Conservation (phyloP, 2,329 filamentous ascomycete genomes). For the Stemphylium vesicarium region DNA sequence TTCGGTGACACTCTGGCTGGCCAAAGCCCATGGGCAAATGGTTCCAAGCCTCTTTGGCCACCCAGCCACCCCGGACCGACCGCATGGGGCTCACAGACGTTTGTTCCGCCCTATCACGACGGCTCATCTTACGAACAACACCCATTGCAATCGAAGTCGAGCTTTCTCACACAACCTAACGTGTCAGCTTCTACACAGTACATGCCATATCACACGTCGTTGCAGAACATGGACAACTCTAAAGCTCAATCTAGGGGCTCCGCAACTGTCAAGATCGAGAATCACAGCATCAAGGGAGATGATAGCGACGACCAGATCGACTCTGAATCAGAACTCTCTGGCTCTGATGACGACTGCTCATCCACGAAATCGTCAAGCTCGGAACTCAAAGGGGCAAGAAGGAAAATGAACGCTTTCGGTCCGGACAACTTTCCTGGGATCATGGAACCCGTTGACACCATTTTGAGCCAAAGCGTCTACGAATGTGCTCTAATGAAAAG, state of each 20-base stretch:
- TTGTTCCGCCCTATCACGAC: neutral
- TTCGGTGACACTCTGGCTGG: neutral
- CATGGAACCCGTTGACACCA: neutral
- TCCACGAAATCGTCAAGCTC: neutral
- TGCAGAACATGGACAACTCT: neutral
- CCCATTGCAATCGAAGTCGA: neutral
- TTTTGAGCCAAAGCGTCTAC: slow-evolving; percentile 14
- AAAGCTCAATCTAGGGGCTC: neutral
- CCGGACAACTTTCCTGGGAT: slow-evolving; percentile 20
- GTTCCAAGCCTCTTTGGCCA: slow-evolving; percentile 1
- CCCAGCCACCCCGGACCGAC: neutral
- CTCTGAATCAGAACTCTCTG: neutral
- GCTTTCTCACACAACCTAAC: neutral
- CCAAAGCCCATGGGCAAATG: neutral
- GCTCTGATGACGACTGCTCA: neutral
- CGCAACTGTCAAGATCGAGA: neutral
- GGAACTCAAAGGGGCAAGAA: neutral
- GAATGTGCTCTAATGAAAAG: slow-evolving; percentile 5
- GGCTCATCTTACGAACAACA: neutral
- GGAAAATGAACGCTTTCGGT: slow-evolving; percentile 9
- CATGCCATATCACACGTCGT: neutral
- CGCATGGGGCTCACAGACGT: slow-evolving; percentile 5
- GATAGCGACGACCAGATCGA: neutral
- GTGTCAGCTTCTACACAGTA: neutral
- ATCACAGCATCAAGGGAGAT: neutral